A percentile compares a stretch with the other conserved stretches of the same genome.
These are phyloP conservation scores for Auxenochlorella pyrenoidosa DNA, from an alignment of 139 green algal species.

Conservation along the genomic window DNA sequence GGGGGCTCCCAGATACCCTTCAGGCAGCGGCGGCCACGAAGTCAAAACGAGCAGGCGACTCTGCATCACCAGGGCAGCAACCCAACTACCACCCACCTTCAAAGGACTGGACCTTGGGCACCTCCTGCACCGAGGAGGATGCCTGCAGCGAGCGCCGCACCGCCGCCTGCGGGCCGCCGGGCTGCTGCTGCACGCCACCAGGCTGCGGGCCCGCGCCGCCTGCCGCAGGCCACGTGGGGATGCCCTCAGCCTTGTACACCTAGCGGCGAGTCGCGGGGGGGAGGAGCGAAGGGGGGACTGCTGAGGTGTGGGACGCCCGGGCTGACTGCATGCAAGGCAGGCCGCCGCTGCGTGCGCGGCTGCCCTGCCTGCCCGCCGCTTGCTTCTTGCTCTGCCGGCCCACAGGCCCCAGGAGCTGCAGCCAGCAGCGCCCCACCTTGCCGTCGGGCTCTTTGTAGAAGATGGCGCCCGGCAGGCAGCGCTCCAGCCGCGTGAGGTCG, in stretches of 20 bases:
- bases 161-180: background rate
- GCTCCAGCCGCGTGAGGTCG: constrained; percentile 40
- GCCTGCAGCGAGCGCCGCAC: background rate
- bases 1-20: no score
- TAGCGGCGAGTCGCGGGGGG: background rate
- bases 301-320: background rate
- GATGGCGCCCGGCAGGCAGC: constrained; percentile 47
- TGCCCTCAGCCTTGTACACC: constrained; percentile 50
- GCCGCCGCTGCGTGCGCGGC: background rate
- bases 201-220: background rate
- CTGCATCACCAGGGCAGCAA: background rate
- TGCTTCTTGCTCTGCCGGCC: no score
- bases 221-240: background rate
- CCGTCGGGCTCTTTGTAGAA: constrained; percentile 48
- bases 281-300: background rate
- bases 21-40: no score
- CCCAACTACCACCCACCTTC: constrained; percentile 11
- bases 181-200: background rate
- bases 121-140: background rate
- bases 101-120: constrained; percentile 25
- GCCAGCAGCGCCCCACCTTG: background rate
- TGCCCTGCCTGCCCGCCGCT: background rate
- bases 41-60: no score
- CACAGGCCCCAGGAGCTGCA: no score
- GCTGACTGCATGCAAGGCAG: background rate